Evolutionary conservation across 2,329 filamentous ascomycete species (phyloP).

Genomic region (Arthrobotrys sphaeroides): DNA sequence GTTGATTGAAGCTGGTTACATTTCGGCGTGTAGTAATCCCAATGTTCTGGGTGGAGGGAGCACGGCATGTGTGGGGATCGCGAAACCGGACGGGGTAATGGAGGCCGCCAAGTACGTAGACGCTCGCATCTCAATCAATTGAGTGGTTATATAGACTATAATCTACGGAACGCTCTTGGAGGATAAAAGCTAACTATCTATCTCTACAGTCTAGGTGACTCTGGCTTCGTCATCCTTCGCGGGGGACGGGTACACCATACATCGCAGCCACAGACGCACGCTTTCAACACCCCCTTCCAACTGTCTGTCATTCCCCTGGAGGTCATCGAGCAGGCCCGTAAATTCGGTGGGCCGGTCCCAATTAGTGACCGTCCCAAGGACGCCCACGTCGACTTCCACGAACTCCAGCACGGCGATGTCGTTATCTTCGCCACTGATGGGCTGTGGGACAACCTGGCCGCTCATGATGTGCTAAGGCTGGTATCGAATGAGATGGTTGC

Average conservation of each 20-base stretch:
- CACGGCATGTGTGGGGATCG: conserved; percentile 88
- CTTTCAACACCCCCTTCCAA: conserved; percentile 97
- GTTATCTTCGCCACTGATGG: conserved; percentile 94
- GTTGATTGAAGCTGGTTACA: conserved; percentile 84
- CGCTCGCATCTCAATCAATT: no score
- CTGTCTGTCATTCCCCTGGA: conserved; percentile 84
- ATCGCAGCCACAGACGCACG: conserved; percentile 89
- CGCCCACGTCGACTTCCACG: conserved; percentile 79
- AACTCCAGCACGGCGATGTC: conserved; percentile 87
- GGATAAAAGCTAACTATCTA: not conserved
- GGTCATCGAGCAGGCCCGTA: conserved; percentile 79
- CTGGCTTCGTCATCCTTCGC: conserved; percentile 86
- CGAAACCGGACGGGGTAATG: conserved; percentile 75
- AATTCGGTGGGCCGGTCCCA: conserved; percentile 79
- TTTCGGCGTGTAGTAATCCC: conserved; percentile 78
- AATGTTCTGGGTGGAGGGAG: conserved; percentile 83
- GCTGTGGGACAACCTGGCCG: conserved; percentile 93
- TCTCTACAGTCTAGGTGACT: conserved; percentile 80
- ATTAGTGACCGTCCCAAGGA: conserved; percentile 85
- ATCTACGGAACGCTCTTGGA: not conserved
- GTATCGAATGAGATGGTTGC: conserved; percentile 79
- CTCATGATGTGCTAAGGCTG: conserved; percentile 84
- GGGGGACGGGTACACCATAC: conserved; percentile 84
- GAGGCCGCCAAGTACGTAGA: conserved; percentile 83
- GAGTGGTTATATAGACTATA: not conserved